Base-by-base conservation (phyloP, 306 rosid species). In the Canavalia ensiformis region DNA sequence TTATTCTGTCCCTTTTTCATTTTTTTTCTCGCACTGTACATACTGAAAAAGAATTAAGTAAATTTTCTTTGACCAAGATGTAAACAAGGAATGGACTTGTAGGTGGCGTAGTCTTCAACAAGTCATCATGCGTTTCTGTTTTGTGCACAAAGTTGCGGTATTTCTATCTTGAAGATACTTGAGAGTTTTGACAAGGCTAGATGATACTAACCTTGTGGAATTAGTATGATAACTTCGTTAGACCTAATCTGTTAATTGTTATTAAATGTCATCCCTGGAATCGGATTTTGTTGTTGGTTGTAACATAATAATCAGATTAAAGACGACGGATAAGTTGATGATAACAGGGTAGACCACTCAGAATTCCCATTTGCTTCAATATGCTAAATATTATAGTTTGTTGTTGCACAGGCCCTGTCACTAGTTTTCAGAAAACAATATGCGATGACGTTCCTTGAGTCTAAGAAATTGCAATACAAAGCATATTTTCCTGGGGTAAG, bases 211-310 rank as follows among this genome's bases (percentile, higher is more conserved):
- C 51, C 42, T 46, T 33, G 51, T 58, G 74, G 74, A 73, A 67
- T 79, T 66, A 81, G 72, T 73, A 11, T 77, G 86, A 81, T 18
- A 71, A 56, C 79, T 30, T 79, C 8, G 28, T 79, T 82, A 54
- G 69, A 65, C 82, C 86, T 69, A 84, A 78, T 75, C 76, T 74
- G 62, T 74, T 83, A 44, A 62, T 83, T 74, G 80, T 37, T 62
- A 79, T 55, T 85, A 37, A 75, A 70, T 62, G 64, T 74, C 56
- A 70, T 78, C 58, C 39, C 77, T 13, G 28, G 71, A 71, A 37
- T 12, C 5, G 46, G 80, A 81, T 72, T 72, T 46, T 59, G 64
- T 57, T 66, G 78, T 72, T 37, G 79, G 68, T 66, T 76, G 77
- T 44, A 73, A 65, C 69, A 5, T 77, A 52, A 68, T 59, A 45